Base-by-base conservation (phyloP, 2,329 filamentous ascomycete species). In the Ramichloridium luteum region DNA sequence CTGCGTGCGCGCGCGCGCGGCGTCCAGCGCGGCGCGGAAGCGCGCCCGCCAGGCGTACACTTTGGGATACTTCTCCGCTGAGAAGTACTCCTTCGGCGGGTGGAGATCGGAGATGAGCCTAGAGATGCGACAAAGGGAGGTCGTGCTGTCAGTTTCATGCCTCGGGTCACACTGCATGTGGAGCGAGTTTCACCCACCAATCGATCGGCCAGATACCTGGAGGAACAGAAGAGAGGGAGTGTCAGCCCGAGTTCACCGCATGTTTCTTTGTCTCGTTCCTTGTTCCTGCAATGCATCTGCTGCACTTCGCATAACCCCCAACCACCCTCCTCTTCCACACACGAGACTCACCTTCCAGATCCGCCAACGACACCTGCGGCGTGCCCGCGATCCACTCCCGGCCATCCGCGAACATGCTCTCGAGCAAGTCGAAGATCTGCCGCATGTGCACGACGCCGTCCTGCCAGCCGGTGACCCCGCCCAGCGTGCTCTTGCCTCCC, bases 361-460 rank as follows among this genome's bases (percentile, higher is more conserved):
- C 80, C 3, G 70, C 74, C 39, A 81, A 51, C 1, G 61, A 65
- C 2, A 74, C 71, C 12, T 53, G 51, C 3, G 63, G 47, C 1
- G 64, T 68, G 8, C 59, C 62, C 9, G 77, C 55, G 6, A 83
- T 55, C 77, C 77, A 84, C 3, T 66, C 50, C 33, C 77, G 62
- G n/a, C 72, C 75, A 55, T 83, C 77, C 1, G 62, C 67, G 4
- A 85, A 59, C 32, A 82, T 51, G 2, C 56, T 62, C 57, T 85
- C 79, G 2, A 82, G 50, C 26, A 77, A 49, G 22, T 62, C 61
- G 41, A 80, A 70, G 3, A 58, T 62, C 27, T 62, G 57, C 13
- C 64, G 57, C 18, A 81, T 51, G 39, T 72, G 64, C 27, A 60
- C 60, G 17, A 79, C 44, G 3, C 70, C 70, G 43, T 76, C 74